Conservation (phyloP, 2,329 filamentous ascomycete genomes). For the Dactylonectria estremocensis region DNA sequence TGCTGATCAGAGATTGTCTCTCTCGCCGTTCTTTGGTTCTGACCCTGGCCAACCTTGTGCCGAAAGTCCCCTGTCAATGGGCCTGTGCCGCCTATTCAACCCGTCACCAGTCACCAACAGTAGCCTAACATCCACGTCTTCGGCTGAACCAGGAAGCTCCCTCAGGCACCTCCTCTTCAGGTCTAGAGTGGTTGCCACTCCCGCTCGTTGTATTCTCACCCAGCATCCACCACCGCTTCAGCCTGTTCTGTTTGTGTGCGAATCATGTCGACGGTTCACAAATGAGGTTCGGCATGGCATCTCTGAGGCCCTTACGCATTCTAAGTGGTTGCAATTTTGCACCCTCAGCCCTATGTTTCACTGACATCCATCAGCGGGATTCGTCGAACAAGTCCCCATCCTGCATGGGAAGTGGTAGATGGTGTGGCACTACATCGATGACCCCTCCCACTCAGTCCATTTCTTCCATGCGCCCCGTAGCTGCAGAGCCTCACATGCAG, state of each 20-base stretch:
- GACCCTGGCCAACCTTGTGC: constrained; percentile 26
- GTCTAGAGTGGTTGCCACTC: constrained; percentile 1
- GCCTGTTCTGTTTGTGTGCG: background rate
- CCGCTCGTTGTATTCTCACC: constrained; percentile 8
- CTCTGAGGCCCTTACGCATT: background rate
- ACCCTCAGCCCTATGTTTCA: constrained; percentile 36
- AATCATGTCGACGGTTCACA: constrained; percentile 13
- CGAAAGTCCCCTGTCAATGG: constrained; percentile 18
- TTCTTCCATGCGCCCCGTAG: constrained; percentile 35
- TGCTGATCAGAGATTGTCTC: constrained; percentile 37
- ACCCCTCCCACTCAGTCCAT: constrained; percentile 38
- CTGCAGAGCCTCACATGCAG: constrained; percentile 48
- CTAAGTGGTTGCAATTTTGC: constrained; percentile 34
- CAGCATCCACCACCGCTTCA: background rate
- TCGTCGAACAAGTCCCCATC: constrained; percentile 27
- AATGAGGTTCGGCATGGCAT: constrained; percentile 30
- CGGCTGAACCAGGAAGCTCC: constrained; percentile 18
- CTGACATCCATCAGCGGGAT: constrained; percentile 26
- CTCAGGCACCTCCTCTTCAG: constrained; percentile 23
- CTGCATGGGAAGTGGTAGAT: constrained; percentile 31
- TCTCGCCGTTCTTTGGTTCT: constrained; percentile 21
- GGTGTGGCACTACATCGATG: constrained; percentile 40
- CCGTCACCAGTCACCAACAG: constrained; percentile 5
- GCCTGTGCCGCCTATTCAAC: constrained; percentile 12
- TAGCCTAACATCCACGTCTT: background rate